Evolutionary conservation across 768 basidiomycete species (phyloP).

Genomic region (Hortiboletus campestris): DNA sequence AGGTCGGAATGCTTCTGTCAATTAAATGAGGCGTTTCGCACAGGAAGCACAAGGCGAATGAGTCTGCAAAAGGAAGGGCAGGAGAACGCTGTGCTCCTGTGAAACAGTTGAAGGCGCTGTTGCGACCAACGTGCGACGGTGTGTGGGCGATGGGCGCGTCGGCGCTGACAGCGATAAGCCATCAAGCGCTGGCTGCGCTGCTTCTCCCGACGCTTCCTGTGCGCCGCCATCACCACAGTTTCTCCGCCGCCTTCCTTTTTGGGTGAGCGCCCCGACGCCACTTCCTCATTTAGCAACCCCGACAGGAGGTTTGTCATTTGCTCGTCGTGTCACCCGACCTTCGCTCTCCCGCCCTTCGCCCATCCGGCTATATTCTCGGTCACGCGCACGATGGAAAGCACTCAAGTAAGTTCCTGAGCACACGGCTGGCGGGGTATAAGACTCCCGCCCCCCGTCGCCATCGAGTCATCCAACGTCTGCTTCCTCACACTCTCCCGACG

Average conservation of each 20-base stretch:
- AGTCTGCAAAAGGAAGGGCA: conserved; percentile 8
- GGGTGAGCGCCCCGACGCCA: conserved; percentile 18
- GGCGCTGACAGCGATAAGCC: conserved; percentile 15
- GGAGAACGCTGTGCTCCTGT: too few relatives aligned
- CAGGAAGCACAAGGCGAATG: conserved; percentile 1
- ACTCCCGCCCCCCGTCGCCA: conserved; percentile 4
- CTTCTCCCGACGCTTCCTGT: conserved; percentile 19
- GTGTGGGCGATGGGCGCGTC: conserved; percentile 6
- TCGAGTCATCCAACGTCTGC: conserved; percentile 23
- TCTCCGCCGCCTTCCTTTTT: conserved; percentile 21
- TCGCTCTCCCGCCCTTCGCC: conserved; percentile 28
- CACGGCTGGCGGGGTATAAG: conserved; percentile 27
- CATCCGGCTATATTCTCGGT: conserved; percentile 12
- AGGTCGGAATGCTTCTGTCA: background rate
- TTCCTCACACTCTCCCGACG: background rate
- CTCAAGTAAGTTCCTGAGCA: conserved; percentile 22
- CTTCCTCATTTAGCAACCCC: conserved; percentile 17
- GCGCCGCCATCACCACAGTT: conserved; percentile 20
- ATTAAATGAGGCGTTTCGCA: background rate
- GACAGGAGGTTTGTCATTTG: conserved; percentile 15
- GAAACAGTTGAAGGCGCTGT: background rate
- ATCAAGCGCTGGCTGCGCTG: conserved; percentile 9
- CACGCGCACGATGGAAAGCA: conserved; percentile 6
- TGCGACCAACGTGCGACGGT: conserved; percentile 14
- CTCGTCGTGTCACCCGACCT: conserved; percentile 17